Evolutionary conservation across 1,139 yeast species (phyloP).

Genomic region (Suhomyces guaymorum): DNA sequence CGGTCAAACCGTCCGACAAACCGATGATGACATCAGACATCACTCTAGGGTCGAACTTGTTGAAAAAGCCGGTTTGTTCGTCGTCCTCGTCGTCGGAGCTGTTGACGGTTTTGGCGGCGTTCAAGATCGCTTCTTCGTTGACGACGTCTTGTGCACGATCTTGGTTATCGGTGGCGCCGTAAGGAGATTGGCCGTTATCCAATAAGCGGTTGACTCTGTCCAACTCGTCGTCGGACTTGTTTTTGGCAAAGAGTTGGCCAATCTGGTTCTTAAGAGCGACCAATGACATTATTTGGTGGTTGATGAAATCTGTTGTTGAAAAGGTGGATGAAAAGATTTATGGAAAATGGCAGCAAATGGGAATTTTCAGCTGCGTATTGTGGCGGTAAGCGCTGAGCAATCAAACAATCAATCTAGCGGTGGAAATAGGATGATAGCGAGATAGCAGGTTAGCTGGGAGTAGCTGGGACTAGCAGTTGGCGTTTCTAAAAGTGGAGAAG

Average conservation of each 20-base stretch:
- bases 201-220: constrained; percentile 38
- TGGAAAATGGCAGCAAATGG: too few species aligned
- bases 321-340: constrained; percentile 2
- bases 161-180: constrained; percentile 36
- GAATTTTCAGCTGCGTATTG: too few species aligned
- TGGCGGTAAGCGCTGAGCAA: too few species aligned
- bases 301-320: constrained; percentile 1
- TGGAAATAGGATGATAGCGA: too few species aligned
- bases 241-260: constrained; percentile 24
- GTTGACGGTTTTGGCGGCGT: constrained; percentile 25
- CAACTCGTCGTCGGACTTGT: constrained; percentile 33
- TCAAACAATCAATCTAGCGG: too few species aligned
- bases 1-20: constrained; percentile 77
- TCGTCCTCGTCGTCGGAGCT: constrained; percentile 26
- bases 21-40: constrained; percentile 83
- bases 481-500: too few species aligned
- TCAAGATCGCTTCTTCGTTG: constrained; percentile 40
- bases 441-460: too few species aligned
- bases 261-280: constrained; percentile 45
- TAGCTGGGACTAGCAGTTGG: too few species aligned
- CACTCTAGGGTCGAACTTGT: constrained; percentile 63
- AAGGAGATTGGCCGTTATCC: constrained; percentile 36
- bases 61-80: constrained; percentile 36
- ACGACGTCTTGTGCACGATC: constrained; percentile 42
- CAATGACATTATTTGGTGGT: constrained; percentile 29